Evolutionary conservation across 2,329 filamentous ascomycete species (phyloP), one percentile per base, ranked within the genome.

Genomic region (Blastomyces silverae): DNA sequence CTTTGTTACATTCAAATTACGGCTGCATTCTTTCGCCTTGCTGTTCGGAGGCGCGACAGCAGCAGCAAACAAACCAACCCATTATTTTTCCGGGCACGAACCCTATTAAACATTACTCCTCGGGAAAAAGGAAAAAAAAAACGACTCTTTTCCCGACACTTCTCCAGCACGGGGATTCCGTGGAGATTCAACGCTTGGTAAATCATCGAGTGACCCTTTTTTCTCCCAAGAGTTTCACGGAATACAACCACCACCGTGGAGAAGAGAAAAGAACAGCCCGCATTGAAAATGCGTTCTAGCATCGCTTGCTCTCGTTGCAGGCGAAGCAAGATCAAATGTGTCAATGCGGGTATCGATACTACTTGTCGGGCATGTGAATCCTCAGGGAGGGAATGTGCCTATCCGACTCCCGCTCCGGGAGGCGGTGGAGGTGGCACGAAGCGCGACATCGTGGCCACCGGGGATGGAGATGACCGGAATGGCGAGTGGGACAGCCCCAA

Each of bases 291-390:
- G 84, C 84, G 90, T 70, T 91, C 89, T 58, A 90, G 88, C 72
- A 91, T 93, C 73, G 90, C 90, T 59, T 94, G 90, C 76, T 81
- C 85, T 67, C 83, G 86, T 68, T 93, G 90, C 74, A 84, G 90
- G 65, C 85, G 86, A 71, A 91, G 89, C 74, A 95, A 94, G 78
- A 90, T 93, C 74, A 93, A 93, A 77, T 95, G 91, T 79, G 86
- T 91, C 75, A 94, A 94, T 77, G 84, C 85, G 69, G 89, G 89
- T 66, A 84, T 87, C 65, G 84, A 84, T 67, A 87, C 86, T 20
- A 85, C 85, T 20, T 95, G 91, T 79, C 86, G 89, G 67, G 86
- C 87, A 15, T 95, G 91, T 74, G 84, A 88, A 73, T 86, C 86
- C 66, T 85, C 85, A 61, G 86, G 87, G 56, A 84, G 89, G 73